Base-by-base conservation (phyloP, 345 rosid genomes). In the Aquilaria malaccensis region DNA sequence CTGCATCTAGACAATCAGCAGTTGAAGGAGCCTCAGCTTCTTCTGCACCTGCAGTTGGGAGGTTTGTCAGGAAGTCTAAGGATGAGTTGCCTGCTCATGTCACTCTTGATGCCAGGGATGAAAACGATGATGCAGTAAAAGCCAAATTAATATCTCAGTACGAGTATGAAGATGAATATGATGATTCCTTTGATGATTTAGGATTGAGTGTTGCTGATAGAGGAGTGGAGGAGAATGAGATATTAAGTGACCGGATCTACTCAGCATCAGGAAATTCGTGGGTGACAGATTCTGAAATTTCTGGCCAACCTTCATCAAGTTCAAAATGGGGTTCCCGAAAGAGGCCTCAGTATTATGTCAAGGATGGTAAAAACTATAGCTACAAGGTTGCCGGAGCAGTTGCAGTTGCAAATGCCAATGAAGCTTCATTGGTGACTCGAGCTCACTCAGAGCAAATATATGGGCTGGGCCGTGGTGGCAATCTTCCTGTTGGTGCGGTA, bases 301-400 rank as follows among this genome's bases (percentile, higher is more conserved):
- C 73, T 30, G 69, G 60, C 37, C 72, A 33, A 49, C 47, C 61
- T 54, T 60, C 71, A 32, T 60, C 72, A 52, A 78, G 61, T 63
- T 45, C 84, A 22, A 94, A 88, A 57, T 88, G 95, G 96, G 97
- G 97, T 45, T 83, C 87, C 50, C 83, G 74, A 70, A 81, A 72
- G 81, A 78, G 69, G 64, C 99, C 99, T 11, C 99, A 85, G 33
- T 94, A 70, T 66, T 88, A 73, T 71, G 96, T 90, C 13, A 86
- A 86, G 77, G 99, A 94, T 71, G 99, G 99, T 45, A 94, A 86
- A 83, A 90, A 94, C 72, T 90, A 90, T 67, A 90, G 97, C 61
- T 90, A 90, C 78, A 90, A 90, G 77, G 99, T 90, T 37, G 81
- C 75, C 47, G 96, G 95, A 9, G 70, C 99, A 9, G 75, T 86